Percentiles rank a stretch among this genome's conserved stretches.
phyloP scores from a whole-genome alignment of 176 grass and related monocot genomes.

The Cymbopogon citratus region DNA sequence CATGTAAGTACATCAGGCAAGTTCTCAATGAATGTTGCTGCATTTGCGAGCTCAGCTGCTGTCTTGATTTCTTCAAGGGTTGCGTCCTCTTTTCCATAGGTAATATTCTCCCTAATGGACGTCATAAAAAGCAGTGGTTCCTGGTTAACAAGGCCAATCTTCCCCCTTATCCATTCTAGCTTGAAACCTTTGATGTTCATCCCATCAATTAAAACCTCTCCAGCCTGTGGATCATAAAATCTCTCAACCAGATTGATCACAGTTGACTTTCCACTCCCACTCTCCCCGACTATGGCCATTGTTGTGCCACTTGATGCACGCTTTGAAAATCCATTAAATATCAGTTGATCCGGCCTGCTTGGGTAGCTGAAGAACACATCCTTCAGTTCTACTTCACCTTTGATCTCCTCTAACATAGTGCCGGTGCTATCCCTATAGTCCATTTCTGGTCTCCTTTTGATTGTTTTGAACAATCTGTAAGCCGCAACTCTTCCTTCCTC shows the following conservation, averaged over 20 bases:
- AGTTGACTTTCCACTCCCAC: slow-evolving; percentile 81
- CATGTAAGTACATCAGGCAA: slow-evolving; percentile 37
- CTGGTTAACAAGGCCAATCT: slow-evolving; percentile 58
- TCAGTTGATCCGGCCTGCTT: slow-evolving; percentile 40
- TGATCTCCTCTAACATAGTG: slow-evolving; percentile 34
- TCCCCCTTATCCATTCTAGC: slow-evolving; percentile 49
- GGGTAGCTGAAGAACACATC: slow-evolving; percentile 54
- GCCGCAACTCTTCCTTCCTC: slow-evolving; percentile 35
- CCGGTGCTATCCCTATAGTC: slow-evolving; percentile 25
- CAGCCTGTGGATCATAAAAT: slow-evolving; percentile 74
- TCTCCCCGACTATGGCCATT: slow-evolving; percentile 83
- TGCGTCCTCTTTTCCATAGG: slow-evolving; percentile 44
- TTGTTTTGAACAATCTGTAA: slow-evolving; percentile 51
- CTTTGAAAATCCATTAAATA: slow-evolving; percentile 62
- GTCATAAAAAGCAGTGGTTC: slow-evolving; percentile 55
- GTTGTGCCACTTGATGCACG: slow-evolving; percentile 50
- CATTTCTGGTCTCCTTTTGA: slow-evolving; percentile 48
- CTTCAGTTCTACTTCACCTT: slow-evolving; percentile 50
- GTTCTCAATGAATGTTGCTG: slow-evolving; percentile 49
- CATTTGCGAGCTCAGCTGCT: slow-evolving; percentile 37
- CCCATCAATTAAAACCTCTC: slow-evolving; percentile 69
- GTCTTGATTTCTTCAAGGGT: slow-evolving; percentile 48
- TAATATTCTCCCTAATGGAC: slow-evolving; percentile 50
- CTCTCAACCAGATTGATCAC: slow-evolving; percentile 72
- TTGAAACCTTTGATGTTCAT: slow-evolving; percentile 58